Base-by-base conservation (phyloP, 768 basidiomycete genomes). In the Suillus hirtellus region DNA sequence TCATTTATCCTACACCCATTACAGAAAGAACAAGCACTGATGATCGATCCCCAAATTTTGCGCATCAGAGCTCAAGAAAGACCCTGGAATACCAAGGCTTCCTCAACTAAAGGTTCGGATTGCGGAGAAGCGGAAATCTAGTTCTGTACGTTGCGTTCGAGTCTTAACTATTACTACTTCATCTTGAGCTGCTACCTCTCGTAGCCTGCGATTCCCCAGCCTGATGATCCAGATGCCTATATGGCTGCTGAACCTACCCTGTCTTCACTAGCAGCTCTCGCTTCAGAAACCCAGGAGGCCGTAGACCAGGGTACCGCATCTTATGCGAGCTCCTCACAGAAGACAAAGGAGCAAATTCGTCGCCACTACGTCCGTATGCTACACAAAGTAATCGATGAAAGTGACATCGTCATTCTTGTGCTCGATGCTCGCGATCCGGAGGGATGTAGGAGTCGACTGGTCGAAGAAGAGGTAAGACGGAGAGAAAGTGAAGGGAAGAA, bases 361-460 rank as follows among this genome's bases (percentile, higher is more conserved):
- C 82, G 84, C 61, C 83, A 92, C 68, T 93, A 94, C 70, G 78
- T 96, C 54, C 86, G 90, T 44, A 82, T 89, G 1, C 76, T 99
- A 27, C 88, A 94, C 76, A 95, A 92, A 77, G 96, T 99, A 52
- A 90, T 99, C 64, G 95, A 97, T 66, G 83, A 95, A 70, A 89
- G 91, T 66, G 96, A 99, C 72, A 91, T 99, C 38, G 77, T 99
- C 59, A 82, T 99, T 52, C 89, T 92, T 42, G 92, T 94, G 0
- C 81, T 99, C 17, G 97, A 99, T 77, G 96, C 96, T 1, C 81
- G 96, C 46, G 96, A 99, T 79, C 96, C 97, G 2, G 91, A 96
- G 63, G 96, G 96, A 0, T 96, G 94, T 47, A 78, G 96, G 67
- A 96, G 94, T 76, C 82, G 90, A 59, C 82, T 96, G 44, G 95